Base-by-base conservation (phyloP, 352 stramenopile species). In the Pilasporangium apinafurcum region DNA sequence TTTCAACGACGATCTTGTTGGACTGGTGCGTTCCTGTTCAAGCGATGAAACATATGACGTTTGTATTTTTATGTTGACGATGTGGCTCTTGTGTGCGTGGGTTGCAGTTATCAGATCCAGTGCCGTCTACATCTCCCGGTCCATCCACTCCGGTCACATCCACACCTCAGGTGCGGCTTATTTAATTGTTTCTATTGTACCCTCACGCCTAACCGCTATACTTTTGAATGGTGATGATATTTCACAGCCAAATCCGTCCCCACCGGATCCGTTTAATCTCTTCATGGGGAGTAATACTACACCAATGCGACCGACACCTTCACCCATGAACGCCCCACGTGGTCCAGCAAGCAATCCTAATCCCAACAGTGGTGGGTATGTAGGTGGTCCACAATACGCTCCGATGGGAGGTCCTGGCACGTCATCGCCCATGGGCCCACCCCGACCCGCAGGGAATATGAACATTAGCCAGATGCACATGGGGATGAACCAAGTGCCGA, bases 391-490 rank as follows among this genome's bases (percentile, higher is more conserved):
- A 2, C 57, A 58, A 34, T 83, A 71, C 32, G 73, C 73, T 44
- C 49, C 68, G 1, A 72, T 72, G 62, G 61, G 61, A 5, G 51
- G 55, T 13, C n/a, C n/a, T n/a, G n/a, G n/a, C n/a, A n/a, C n/a
- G n/a, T n/a, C n/a, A n/a, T n/a, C n/a, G n/a, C n/a, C n/a, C n/a
- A n/a, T n/a, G n/a, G 28, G 39, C 3, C 40, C 44, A 14, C 67
- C 72, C 51, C 68, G 71, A 27, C 61, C 57, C 31, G 62, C 57
- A 22, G 71, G 67, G 33, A 68, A 56, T 36, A 87, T 89, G 64
- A 83, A 83, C 53, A 90, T 90, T 55, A 90, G 75, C 29, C 75
- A 90, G 52, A 90, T 90, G 78, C 76, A 89, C 57, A 79, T 89
- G 56, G 69, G 68, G 21, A 86, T 86, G 59, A 58, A 56, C 22